A percentile compares a stretch with the other conserved stretches of the same genome.
Evolutionary conservation across 148 eudicot species (phyloP).

Genomic region (Chenopodium formosanum): DNA sequence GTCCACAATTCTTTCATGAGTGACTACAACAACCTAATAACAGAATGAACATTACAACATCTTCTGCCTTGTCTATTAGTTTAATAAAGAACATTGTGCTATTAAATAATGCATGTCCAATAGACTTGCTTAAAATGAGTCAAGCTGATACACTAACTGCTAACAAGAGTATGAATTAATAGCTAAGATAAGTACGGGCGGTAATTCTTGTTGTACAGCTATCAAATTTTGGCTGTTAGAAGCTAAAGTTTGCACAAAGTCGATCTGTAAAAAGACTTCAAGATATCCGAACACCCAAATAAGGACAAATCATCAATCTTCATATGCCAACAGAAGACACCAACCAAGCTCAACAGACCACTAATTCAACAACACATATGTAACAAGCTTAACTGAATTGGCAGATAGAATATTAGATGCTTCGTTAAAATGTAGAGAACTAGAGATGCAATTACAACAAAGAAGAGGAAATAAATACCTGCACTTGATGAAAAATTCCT

Average conservation of each 20-base stretch:
- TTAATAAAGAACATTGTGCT: not conserved
- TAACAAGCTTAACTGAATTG: not conserved
- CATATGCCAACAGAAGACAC: not conserved
- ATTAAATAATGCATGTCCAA: not conserved
- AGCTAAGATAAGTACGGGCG: not conserved
- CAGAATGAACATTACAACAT: not conserved
- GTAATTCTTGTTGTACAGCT: not conserved
- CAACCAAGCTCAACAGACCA: not conserved
- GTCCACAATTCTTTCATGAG: not conserved
- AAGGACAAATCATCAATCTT: not conserved
- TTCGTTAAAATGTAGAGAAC: not conserved
- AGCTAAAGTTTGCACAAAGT: not conserved
- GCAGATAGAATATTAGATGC: not conserved
- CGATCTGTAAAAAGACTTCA: not conserved
- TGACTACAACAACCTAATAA: not conserved
- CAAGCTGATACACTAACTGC: not conserved
- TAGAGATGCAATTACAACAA: not conserved
- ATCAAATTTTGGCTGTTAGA: not conserved
- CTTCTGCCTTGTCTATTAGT: not conserved
- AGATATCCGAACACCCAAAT: not conserved
- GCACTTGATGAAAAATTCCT: conserved; percentile 58
- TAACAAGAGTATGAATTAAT: not conserved
- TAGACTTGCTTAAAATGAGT: not conserved
- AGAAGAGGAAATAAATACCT: conserved; percentile 34
- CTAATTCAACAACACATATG: not conserved